Base-by-base conservation (phyloP, 2,329 filamentous ascomycete genomes). In the Verticillium albo-atrum region DNA sequence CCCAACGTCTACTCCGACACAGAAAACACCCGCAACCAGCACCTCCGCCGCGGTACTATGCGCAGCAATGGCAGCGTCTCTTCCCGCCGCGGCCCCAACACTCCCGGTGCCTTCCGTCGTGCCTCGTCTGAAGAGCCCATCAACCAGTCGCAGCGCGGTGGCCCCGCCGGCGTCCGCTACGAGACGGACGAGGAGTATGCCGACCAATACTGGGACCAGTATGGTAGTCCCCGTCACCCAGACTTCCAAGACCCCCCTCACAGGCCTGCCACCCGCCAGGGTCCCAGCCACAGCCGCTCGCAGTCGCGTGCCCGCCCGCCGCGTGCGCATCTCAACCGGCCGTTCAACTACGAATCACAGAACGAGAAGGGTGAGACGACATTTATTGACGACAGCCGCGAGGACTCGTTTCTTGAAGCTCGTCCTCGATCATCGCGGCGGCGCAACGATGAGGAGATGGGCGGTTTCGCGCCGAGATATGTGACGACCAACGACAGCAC, bases 241-340 rank as follows among this genome's bases (percentile, higher is more conserved):
- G 61, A 62, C 57, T 58, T 59, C 34, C 42, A 47, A n/a, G 42
- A 47, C 1, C 42, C 42, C n/a, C 42, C 42, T 23, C 20, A 14
- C 42, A n/a, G 42, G n/a, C 6, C 42, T 9, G 42, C n/a, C n/a
- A 47, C 42, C 14, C 42, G 42, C 20, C 42, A 47, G 42, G 42
- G 42, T n/a, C 42, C 42, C 20, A 12, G 60, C 51, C 9, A 59
- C 52, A 4, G 58, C 61, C 62, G 62, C 32, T 58, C 58, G 20
- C 32, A 37, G 34, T 47, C 52, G 14, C 52, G 52, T 20, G 52
- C 61, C 32, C 55, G 62, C 3, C 62, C 62, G 2, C 62, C 62
- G 0, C 61, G 62, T n/a, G 57, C 61, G 7, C 62, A 64, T 30
- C 23, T 64, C 37, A 64, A 64, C 57, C 58, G 62, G 4, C 58